Evolutionary conservation across 2,329 filamentous ascomycete genomes (phyloP).

Genomic region (Karstenula rhodostoma): DNA sequence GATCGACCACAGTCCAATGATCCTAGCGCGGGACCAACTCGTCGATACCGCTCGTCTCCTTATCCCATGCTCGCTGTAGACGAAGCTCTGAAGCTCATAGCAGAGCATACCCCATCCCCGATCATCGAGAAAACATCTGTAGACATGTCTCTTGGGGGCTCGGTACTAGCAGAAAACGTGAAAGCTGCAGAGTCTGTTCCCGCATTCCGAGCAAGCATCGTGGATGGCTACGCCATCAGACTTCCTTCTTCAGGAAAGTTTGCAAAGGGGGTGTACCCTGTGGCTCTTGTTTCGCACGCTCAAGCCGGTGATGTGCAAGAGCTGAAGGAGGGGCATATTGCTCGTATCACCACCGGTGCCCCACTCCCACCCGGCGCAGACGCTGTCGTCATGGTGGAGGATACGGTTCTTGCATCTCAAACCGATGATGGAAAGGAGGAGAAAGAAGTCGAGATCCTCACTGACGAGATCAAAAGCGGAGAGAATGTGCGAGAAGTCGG

Average conservation of each 20-base stretch:
- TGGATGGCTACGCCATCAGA: conserved; percentile 84
- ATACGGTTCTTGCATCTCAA: conserved; percentile 77
- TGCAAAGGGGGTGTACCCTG: conserved; percentile 82
- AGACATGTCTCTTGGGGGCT: conserved; percentile 72
- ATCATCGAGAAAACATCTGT: conserved; percentile 67
- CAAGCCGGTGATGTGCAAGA: conserved; percentile 71
- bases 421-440: conserved; percentile 87
- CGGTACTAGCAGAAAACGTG: conserved; percentile 84
- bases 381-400: conserved; percentile 96
- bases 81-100: conserved; percentile 77
- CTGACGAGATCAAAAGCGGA: conserved; percentile 74
- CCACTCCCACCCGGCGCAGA: conserved; percentile 88
- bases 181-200: conserved; percentile 83
- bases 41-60: conserved; percentile 82
- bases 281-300: conserved; percentile 86
- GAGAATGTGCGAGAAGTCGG: conserved; percentile 94
- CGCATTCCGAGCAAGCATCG: conserved; percentile 93
- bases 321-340: conserved; percentile 77
- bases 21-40: conserved; percentile 66
- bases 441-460: conserved; percentile 84
- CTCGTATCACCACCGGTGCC: conserved; percentile 93
- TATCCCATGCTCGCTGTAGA: conserved; percentile 91
- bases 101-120: conserved; percentile 74
- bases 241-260: conserved; percentile 51
- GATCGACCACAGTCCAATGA: conserved; percentile 67